Evolutionary conservation across 2,329 filamentous ascomycete genomes (phyloP).

Genomic region (Botrytis byssoidea): DNA sequence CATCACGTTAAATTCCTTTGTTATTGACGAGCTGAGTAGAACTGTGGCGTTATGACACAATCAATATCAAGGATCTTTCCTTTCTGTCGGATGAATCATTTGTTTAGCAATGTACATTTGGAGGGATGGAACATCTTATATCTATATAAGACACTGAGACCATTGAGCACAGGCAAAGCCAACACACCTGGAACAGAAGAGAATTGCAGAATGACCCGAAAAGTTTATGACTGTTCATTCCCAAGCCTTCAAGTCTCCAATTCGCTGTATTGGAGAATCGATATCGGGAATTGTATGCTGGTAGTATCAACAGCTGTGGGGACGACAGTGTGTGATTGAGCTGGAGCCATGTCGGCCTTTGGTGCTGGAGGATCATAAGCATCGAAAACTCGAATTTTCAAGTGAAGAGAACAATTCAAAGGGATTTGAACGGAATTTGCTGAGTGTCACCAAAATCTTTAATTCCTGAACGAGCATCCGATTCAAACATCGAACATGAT

Average conservation of each 20-base stretch:
- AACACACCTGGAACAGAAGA: not conserved
- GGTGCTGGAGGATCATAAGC: not conserved
- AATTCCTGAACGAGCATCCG: not conserved
- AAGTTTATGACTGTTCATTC: not conserved
- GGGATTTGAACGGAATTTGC: not conserved
- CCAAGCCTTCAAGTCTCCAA: not conserved
- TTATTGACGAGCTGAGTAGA: not conserved
- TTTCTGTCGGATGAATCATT: not conserved
- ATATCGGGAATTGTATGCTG: not conserved
- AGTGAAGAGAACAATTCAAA: not conserved
- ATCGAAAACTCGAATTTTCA: not conserved
- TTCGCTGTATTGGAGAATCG: not conserved
- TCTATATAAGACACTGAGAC: not conserved
- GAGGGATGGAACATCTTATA: not conserved
- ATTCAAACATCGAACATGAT: not conserved
- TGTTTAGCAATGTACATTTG: not conserved
- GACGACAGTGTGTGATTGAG: not conserved
- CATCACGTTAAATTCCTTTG: not conserved
- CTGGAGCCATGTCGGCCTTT: not conserved
- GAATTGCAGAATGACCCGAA: not conserved
- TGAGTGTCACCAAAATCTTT: not conserved
- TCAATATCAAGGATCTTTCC: not conserved
- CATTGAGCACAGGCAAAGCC: not conserved
- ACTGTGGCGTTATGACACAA: not conserved
- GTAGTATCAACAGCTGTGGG: not conserved